Evolutionary conservation across 805 yeast species (phyloP), one percentile per base, ranked within the genome.

Genomic region (Pichia membranifaciens): DNA sequence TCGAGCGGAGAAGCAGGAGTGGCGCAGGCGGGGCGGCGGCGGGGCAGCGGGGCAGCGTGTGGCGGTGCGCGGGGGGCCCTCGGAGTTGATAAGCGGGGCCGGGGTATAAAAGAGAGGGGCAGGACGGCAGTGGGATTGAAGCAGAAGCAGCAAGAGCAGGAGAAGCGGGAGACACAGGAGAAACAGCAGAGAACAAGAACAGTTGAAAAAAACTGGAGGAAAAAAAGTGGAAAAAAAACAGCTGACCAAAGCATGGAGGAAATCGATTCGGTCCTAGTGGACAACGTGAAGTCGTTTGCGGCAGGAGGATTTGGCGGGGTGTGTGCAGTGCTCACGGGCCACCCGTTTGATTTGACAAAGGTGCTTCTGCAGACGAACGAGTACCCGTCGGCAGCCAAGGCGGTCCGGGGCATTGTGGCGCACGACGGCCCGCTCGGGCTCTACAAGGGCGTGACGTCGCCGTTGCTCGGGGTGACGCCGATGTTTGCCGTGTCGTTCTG

Each of bases 401-500:
- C 93, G n/a, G 73, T 88, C 21, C 75, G 71, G 54, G 75, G 74
- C 31, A 89, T 95, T 3, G 52, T 91, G 33, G 76, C 75, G n/a
- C 74, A 75, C 23, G 88, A 84, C 52, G 96, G 96, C 0, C 78
- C 80, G 3, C 54, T 72, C 22, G 97, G 98, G 1, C 79, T 91
- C 54, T 91, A 91, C 67, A 74, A 95, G 60, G 99, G 99, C 50
- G 97, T 93, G 29, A 73, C 86, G 12, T 96, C 98, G 13, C 99
- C 99, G 3, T 69, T 91, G 44, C 62, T 87, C n/a, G 99, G 99
- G 21, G 97, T 91, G 20, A 93, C 98, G 0, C 99, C 99, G 25
- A 93, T 91, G 87, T 93, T 93, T 72, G 98, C 98, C 2, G 93
- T 93, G 21, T 85, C 96, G 2, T 91, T 91, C 71, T 91, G 99